phyloP scores from a whole-genome alignment of 805 yeast genomes.

The Lipomyces chichibuensis region DNA sequence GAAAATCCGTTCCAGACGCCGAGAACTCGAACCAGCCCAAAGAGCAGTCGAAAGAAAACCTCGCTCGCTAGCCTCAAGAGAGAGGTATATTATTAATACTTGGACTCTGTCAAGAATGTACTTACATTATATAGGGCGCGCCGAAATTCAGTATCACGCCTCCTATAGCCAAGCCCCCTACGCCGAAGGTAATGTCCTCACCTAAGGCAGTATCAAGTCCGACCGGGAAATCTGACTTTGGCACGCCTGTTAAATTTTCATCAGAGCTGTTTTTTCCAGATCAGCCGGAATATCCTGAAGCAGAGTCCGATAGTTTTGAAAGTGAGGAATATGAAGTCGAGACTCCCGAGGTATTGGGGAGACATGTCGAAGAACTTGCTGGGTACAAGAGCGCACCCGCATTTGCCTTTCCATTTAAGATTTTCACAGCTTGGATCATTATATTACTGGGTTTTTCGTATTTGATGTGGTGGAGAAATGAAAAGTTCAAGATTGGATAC shows the following conservation, averaged over 20 bases:
- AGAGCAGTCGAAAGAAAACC: slow-evolving; percentile 8
- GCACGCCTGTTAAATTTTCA: slow-evolving; percentile 11
- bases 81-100: background rate
- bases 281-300: slow-evolving; percentile 2
- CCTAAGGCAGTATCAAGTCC: background rate
- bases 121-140: background rate
- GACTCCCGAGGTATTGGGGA: slow-evolving; percentile 13
- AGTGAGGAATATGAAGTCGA: slow-evolving; percentile 14
- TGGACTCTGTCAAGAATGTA: background rate
- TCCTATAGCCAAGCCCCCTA: background rate
- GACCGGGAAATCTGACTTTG: background rate
- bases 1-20: slow-evolving; percentile 33
- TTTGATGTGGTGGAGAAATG: slow-evolving; percentile 21
- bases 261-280: slow-evolving; percentile 15
- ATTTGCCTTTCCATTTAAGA: slow-evolving; percentile 15
- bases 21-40: background rate
- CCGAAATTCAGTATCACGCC: background rate
- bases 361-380: slow-evolving; percentile 9
- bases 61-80: background rate
- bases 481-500: slow-evolving; percentile 21
- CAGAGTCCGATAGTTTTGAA: background rate
- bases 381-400: slow-evolving; percentile 13
- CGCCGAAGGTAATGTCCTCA: background rate
- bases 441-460: background rate
- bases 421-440: slow-evolving; percentile 15